These are phyloP conservation scores for Penicillium macrosclerotiorum DNA, from an alignment of 495 filamentous ascomycete species.

Conservation along the genomic window DNA sequence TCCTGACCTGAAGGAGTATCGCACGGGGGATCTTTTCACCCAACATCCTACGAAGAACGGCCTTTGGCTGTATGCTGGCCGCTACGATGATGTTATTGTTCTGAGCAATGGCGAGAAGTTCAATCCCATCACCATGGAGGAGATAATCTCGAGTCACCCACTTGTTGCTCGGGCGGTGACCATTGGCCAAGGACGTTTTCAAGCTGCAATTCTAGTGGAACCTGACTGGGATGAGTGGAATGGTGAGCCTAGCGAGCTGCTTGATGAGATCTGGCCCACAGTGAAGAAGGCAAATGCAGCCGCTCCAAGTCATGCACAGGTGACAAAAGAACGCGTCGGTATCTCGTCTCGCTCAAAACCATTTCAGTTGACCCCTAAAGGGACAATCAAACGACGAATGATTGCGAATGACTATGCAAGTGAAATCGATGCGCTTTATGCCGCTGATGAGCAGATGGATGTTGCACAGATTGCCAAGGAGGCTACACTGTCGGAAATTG, in stretches of 20 bases:
- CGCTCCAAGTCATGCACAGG: constrained; percentile 6
- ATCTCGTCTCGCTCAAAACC: constrained; percentile 45
- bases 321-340: constrained; percentile 7
- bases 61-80: constrained; percentile 29
- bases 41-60: constrained; percentile 12
- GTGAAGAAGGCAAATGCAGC: constrained; percentile 29
- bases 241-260: constrained; percentile 51
- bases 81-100: constrained; percentile 39
- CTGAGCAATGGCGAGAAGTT: constrained; percentile 38
- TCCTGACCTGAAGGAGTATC: constrained; percentile 10
- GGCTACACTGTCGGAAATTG: background rate
- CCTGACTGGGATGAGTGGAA: constrained; percentile 8
- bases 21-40: constrained; percentile 15
- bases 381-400: constrained; percentile 45
- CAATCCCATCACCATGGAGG: constrained; percentile 27
- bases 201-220: constrained; percentile 7
- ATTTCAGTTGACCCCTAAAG: constrained; percentile 51
- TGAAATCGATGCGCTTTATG: constrained; percentile 50
- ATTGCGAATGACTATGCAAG: constrained; percentile 46
- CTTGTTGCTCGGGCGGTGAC: constrained; percentile 5
- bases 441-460: background rate
- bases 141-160: constrained; percentile 2
- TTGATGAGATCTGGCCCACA: constrained; percentile 52
- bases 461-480: constrained; percentile 8
- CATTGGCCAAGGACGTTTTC: constrained; percentile 8